A percentile compares a stretch with the other conserved stretches of the same genome.
Conservation (phyloP, 1,139 yeast species). For the Candida tunisiensis region DNA sequence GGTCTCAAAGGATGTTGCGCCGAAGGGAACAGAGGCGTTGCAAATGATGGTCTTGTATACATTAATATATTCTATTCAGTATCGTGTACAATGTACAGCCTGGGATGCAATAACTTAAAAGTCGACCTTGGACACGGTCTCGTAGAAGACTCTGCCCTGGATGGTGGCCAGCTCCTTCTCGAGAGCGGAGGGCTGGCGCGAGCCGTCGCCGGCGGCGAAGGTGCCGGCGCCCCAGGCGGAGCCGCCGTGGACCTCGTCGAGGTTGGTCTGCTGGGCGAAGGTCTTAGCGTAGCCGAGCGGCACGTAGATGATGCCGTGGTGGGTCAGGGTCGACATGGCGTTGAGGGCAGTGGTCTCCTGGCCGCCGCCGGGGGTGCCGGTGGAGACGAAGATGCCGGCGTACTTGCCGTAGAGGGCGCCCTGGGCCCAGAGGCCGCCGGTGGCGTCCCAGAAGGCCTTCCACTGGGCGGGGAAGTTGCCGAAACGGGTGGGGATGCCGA, state of each 20-base stretch:
- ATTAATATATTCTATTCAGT: too few relatives aligned
- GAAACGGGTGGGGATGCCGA: slow-evolving; percentile 68
- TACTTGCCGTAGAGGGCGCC: slow-evolving; percentile 60
- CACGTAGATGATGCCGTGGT: slow-evolving; percentile 61
- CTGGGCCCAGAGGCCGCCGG: slow-evolving; percentile 65
- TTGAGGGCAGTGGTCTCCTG: slow-evolving; percentile 53
- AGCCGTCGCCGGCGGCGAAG: slow-evolving; percentile 59
- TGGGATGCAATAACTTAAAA: too few relatives aligned
- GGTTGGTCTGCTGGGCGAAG: slow-evolving; percentile 36
- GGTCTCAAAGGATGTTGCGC: too few relatives aligned
- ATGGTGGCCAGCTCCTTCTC: slow-evolving; percentile 43
- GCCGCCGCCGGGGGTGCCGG: slow-evolving; percentile 73
- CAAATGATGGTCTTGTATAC: too few relatives aligned
- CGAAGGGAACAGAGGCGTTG: too few relatives aligned
- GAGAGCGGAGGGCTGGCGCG: slow-evolving; percentile 46
- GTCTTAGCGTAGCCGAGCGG: slow-evolving; percentile 62
- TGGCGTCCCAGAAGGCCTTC: slow-evolving; percentile 61
- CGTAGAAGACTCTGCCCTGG: slow-evolving; percentile 49
- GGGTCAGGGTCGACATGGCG: slow-evolving; percentile 49
- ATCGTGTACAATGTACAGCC: too few relatives aligned
- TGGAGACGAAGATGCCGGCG: slow-evolving; percentile 58
- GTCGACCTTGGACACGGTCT: slow-evolving; percentile 14
- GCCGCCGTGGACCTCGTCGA: slow-evolving; percentile 59
- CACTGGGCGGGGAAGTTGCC: slow-evolving; percentile 70
- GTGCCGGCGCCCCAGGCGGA: slow-evolving; percentile 84